Conservation (phyloP, 257 asterid genomes). For the Cynanchum wilfordii region DNA sequence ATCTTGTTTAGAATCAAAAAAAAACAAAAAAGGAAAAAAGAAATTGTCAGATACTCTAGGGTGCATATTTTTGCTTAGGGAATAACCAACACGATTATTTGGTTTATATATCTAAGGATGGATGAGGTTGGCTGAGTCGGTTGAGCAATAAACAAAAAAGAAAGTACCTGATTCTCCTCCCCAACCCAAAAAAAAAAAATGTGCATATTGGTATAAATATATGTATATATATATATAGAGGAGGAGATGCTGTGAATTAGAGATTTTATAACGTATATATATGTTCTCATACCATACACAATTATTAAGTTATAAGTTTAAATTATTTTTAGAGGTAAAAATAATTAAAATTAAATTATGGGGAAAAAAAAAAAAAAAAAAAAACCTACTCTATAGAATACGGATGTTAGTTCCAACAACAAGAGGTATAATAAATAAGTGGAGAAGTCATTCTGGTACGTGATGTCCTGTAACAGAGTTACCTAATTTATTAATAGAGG, state of each 20-base stretch:
- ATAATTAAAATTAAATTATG: too few relatives aligned
- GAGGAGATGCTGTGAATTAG: not conserved
- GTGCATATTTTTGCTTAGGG: not conserved
- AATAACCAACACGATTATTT: not conserved
- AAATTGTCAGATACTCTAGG: not conserved
- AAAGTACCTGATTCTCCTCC: conserved; percentile 10
- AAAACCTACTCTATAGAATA: not conserved
- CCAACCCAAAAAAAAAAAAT: too few relatives aligned
- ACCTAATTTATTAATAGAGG: conserved; percentile 36
- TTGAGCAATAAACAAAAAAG: not conserved
- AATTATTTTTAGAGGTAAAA: too few relatives aligned
- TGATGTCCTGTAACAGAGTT: conserved; percentile 8
- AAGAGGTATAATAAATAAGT: not conserved
- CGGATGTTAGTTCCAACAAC: conserved; percentile 18
- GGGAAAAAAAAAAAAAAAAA: too few relatives aligned
- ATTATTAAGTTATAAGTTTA: too few relatives aligned
- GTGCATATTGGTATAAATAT: not conserved
- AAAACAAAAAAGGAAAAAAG: too few relatives aligned
- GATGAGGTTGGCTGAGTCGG: not conserved
- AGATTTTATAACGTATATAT: not conserved
- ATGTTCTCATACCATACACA: too few relatives aligned
- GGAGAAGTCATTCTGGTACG: conserved; percentile 15
- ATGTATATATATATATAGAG: not conserved
- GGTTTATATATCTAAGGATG: too few relatives aligned
- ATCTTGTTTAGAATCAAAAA: too few relatives aligned